Evolutionary conservation across 768 basidiomycete species (phyloP), one percentile per base, ranked within the genome.

Genomic region (Suillus tomentosus): DNA sequence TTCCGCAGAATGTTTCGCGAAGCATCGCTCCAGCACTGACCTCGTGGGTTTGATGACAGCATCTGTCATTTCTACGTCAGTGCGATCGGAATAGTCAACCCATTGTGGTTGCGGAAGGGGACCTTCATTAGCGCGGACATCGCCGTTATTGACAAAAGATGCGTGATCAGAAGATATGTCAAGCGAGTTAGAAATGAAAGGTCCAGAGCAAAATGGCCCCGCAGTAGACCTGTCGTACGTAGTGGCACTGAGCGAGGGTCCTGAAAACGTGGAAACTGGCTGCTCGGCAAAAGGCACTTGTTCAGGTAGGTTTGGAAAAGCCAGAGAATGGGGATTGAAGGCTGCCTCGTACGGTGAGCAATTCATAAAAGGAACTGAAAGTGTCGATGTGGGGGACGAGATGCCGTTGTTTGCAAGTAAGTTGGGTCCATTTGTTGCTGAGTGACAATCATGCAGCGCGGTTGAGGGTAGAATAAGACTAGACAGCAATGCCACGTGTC

Each of bases 11-110:
- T 39, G 24, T 2, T 58, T 42, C 24, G 17, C 40, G 10, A 58
- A 27, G 11, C 24, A 40, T 19, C 27, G 57, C 5, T 42, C 39
- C 17, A 1, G 24, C 19, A 8, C 27, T 17, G 24, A 39, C 22
- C 11, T 19, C 40, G 40, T 13, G 24, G 14, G 17, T 10, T 42
- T 40, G 10, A 42, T 10, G 39, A 11, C 3, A 9, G 22, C 14
- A 39, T 57, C 55, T 24, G 17, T 24, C 57, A 58, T 58, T 42
- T 58, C 57, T 27, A 42, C 57, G 17, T 57, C 37, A 24, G 27
- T 57, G 39, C 22, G 22, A 10, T 42, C 24, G 24, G 24, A 58
- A 42, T 58, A n/a, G 24, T 15, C 27, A 31, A 58, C 5, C 17
- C 57, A 42, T 19, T 40, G 24, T 17, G 17, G 17, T 19, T 58